phyloP scores from a whole-genome alignment of 2,329 filamentous ascomycete genomes.

The Pestalotiopsis fici region DNA sequence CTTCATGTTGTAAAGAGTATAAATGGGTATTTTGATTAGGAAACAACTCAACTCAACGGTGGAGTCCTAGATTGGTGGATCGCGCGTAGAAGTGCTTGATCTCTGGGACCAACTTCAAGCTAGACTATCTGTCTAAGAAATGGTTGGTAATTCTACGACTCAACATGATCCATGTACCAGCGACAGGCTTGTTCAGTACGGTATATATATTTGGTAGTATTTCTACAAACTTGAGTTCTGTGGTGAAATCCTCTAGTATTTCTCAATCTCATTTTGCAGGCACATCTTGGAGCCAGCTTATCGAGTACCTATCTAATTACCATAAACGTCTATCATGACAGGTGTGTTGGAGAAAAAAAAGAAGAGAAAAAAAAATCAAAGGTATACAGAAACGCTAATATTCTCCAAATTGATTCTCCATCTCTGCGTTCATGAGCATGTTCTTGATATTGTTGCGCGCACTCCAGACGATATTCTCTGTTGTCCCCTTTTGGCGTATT shows the following conservation, averaged over 20 bases:
- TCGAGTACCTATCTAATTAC: not conserved
- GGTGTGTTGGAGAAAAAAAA: not conserved
- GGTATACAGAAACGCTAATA: not conserved
- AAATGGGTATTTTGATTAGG: too few relatives aligned
- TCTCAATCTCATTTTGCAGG: too few relatives aligned
- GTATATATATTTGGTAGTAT: too few relatives aligned
- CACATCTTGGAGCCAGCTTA: too few relatives aligned
- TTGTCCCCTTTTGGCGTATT: slow-evolving; percentile 27
- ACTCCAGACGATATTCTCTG: slow-evolving; percentile 33
- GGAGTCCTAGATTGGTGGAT: slow-evolving; percentile 9
- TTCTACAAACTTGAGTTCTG: too few relatives aligned
- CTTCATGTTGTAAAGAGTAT: too few relatives aligned
- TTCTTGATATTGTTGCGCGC: slow-evolving; percentile 31
- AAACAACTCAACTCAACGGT: slow-evolving; percentile 6
- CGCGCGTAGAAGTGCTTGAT: too few relatives aligned
- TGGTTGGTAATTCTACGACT: too few relatives aligned
- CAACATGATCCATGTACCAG: too few relatives aligned
- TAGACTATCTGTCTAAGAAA: slow-evolving; percentile 29
- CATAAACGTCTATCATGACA: not conserved
- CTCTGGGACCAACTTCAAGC: too few relatives aligned
- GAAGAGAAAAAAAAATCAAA: not conserved
- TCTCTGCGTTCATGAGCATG: slow-evolving; percentile 24
- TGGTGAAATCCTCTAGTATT: too few relatives aligned
- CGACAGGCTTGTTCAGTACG: too few relatives aligned
- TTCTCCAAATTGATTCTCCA: slow-evolving; percentile 25